Conservation (phyloP, 768 basidiomycete genomes). For the Leccinum pellstonianum region DNA sequence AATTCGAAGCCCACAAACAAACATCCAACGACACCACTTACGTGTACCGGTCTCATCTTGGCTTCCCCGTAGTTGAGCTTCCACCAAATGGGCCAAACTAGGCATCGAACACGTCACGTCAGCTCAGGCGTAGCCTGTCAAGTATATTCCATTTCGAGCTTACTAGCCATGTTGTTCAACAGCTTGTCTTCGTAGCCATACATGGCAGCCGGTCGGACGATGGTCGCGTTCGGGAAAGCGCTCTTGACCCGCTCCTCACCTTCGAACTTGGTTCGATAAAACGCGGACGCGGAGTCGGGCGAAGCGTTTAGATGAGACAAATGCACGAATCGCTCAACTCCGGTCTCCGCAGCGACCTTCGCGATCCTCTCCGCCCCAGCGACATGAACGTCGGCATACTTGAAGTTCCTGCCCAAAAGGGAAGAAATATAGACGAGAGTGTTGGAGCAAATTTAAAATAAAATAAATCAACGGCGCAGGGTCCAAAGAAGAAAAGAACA, state of each 20-base stretch:
- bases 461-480: conserved; percentile 18
- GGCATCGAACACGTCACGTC: conserved; percentile 8
- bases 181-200: conserved; percentile 96
- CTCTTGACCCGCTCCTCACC: conserved; percentile 86
- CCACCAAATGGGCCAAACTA: conserved; percentile 90
- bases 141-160: conserved; percentile 32
- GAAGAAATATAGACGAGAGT: neutral
- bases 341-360: conserved; percentile 67
- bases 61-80: conserved; percentile 88
- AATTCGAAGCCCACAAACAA: conserved; percentile 11
- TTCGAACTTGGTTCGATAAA: conserved; percentile 86
- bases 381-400: conserved; percentile 77
- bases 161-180: conserved; percentile 88
- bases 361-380: conserved; percentile 85
- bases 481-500: conserved; percentile 11
- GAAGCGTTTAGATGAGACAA: conserved; percentile 94
- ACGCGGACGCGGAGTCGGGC: conserved; percentile 69
- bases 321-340: conserved; percentile 86
- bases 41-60: conserved; percentile 88
- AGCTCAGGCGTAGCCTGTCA: conserved; percentile 11
- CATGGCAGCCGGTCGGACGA: conserved; percentile 82
- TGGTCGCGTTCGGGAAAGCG: conserved; percentile 82
- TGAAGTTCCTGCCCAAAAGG: conserved; percentile 70
- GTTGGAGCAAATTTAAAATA: neutral
- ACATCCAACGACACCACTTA: conserved; percentile 41